Evolutionary conservation across 2,329 filamentous ascomycete species (phyloP).

Genomic region (Ophiostoma sp.): DNA sequence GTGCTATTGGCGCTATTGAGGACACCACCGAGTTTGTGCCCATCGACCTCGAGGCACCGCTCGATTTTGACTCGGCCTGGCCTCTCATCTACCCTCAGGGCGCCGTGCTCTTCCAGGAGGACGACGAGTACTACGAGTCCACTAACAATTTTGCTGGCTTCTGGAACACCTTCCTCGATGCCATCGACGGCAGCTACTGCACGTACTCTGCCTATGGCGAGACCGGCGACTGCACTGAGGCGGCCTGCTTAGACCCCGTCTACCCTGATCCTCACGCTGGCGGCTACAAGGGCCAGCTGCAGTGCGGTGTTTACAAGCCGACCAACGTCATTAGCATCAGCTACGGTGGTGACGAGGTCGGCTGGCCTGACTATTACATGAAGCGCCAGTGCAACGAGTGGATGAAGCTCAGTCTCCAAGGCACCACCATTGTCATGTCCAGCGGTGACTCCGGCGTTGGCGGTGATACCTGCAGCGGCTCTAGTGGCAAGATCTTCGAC

Average conservation of each 20-base stretch:
- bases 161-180: constrained; percentile 40
- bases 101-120: constrained; percentile 33
- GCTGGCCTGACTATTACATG: constrained; percentile 45
- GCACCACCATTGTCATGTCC: constrained; percentile 48
- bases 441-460: constrained; percentile 47
- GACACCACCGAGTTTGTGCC: constrained; percentile 31
- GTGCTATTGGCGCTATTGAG: constrained; percentile 19
- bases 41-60: constrained; percentile 35
- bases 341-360: constrained; percentile 51
- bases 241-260: constrained; percentile 40
- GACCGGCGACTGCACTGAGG: constrained; percentile 37
- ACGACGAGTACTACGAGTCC: constrained; percentile 31
- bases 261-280: constrained; percentile 43
- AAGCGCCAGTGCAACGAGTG: constrained; percentile 51
- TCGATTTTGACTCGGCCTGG: constrained; percentile 45
- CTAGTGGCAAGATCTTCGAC: constrained; percentile 41
- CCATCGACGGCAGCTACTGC: constrained; percentile 47
- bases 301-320: constrained; percentile 31
- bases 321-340: constrained; percentile 52
- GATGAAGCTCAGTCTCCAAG: constrained; percentile 53
- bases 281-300: constrained; percentile 44
- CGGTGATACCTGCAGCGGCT: constrained; percentile 34
- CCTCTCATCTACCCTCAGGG: constrained; percentile 48
- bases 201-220: constrained; percentile 42
- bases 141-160: constrained; percentile 17